Evolutionary conservation across 805 yeast genomes (phyloP).

Genomic region (Metschnikowia drakensbergensis): DNA sequence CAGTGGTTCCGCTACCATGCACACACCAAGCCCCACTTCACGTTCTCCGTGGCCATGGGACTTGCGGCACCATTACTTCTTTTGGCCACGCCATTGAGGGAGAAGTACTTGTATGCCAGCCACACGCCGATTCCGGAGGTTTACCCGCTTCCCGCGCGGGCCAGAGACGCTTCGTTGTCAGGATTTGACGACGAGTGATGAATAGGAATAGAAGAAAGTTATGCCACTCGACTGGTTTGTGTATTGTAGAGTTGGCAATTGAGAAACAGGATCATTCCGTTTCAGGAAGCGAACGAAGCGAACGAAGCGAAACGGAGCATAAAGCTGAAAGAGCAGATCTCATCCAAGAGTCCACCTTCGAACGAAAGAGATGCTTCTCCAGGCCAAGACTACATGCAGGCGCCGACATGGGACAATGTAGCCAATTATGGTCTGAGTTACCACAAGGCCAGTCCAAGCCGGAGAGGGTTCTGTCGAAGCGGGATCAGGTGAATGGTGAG

Average conservation of each 20-base stretch:
- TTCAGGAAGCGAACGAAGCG: too few species aligned
- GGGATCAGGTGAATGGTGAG: too few species aligned
- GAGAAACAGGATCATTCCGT: too few species aligned
- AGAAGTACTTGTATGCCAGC: conserved; percentile 61
- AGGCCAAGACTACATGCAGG: too few species aligned
- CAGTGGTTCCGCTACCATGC: conserved; percentile 75
- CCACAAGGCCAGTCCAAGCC: too few species aligned
- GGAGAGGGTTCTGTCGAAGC: too few species aligned
- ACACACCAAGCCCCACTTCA: conserved; percentile 71
- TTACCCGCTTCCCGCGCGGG: conserved; percentile 53
- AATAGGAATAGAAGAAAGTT: neutral
- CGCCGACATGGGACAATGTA: too few species aligned
- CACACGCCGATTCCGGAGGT: conserved; percentile 62
- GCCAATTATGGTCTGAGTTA: too few species aligned
- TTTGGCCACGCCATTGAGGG: conserved; percentile 63
- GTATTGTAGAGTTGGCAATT: neutral
- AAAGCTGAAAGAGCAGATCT: too few species aligned
- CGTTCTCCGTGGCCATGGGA: conserved; percentile 62
- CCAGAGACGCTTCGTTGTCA: conserved; percentile 45
- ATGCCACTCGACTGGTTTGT: neutral
- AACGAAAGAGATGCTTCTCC: too few species aligned
- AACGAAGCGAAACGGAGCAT: too few species aligned
- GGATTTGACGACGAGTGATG: conserved; percentile 50
- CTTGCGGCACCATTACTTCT: conserved; percentile 63
- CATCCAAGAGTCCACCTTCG: too few species aligned